Evolutionary conservation across 331 rosid genomes (phyloP), one percentile per base, ranked within the genome.

Genomic region (Quercus phellos): DNA sequence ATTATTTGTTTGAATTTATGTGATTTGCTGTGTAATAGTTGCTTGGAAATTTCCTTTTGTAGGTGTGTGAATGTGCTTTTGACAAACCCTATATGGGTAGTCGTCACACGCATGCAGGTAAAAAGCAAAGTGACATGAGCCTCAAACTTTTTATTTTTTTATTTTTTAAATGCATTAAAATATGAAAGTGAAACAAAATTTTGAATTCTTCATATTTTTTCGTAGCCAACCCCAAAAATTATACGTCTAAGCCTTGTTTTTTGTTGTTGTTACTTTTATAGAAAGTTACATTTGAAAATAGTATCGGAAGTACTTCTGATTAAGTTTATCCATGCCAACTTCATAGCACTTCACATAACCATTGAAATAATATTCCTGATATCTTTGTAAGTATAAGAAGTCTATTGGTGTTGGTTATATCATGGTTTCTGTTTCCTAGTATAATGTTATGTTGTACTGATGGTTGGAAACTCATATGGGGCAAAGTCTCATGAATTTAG

Each of bases 91-190:
- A 90, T 94, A 50, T 94, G 99, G 97, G 89, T 92, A 43, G 90
- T 92, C 75, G 99, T 94, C 70, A 92, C 93, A 0, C 95, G 97
- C 53, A 89, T 94, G 97, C 97, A 93, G 97, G 98, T 93, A 87
- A 78, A 73, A 43, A 18, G 43, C 77, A 74, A 51, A 14, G 68
- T 74, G 54, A 56, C 55, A 29, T 30, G 68, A 61, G 19, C 71
- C 46, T 75, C 51, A 56, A 19, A 60, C 73, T 70, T 80, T 78
- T 51, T 42, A 76, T 12, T 63, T 70, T 80, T 78, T 51, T 42
- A 78, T 13, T 69, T 8, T 26, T 76, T 9, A 38, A 38, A 51
- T 53, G 79, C 77, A 24, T 21, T 29, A 11, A 60, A 21, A 58
- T 46, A 21, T 66, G 69, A 27, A 58, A 77, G 19, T 73, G 77